Base-by-base conservation (phyloP, 345 rosid genomes). In the Salix viminalis region DNA sequence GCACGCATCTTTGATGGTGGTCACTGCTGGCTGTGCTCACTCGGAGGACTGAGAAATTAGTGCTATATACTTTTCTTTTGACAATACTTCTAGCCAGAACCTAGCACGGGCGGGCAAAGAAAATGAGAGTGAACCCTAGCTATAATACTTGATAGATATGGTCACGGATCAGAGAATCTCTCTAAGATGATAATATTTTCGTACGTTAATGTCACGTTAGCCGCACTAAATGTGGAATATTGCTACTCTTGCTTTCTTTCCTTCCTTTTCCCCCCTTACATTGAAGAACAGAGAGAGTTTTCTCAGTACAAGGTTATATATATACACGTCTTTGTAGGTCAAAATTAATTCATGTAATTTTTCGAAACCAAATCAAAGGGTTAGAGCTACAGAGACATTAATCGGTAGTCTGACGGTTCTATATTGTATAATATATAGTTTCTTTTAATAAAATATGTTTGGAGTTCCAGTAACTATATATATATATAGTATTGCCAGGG, bases 81-180 rank as follows among this genome's bases (percentile, higher is more conserved):
- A 56, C 19, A 60, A 61, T 1, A 18, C 2, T 28, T 23, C 34
- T 16, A 66, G 37, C 73, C 82, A 69, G 44, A 69, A 58, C 68
- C 50, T 28, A 60, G 30, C 77, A 74, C 26, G 77, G 69, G 52
- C 26, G 77, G 69, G 52, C 62, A 2, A 10, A 2, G 62, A 62
- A 34, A 28, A 16, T 23, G 0, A 6, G 14, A 65, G 2, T 24
- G 48, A 67, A 10, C 12, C 6, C 28, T 52, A 34, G 36, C 36
- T 34, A n/a, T 2, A 19, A 19, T 48, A 44, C 21, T 32, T 12
- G 6, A 11, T 8, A 26, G 34, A 4, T n/a, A 39, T 52, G 34
- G 75, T 74, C 75, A 79, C 82, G 82, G 82, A 68, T 60, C 16
- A 36, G 14, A 5, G 82, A 74, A 80, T 44, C 69, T 71, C 58